Conservation (phyloP, 768 basidiomycete genomes). For the Lyophyllum shimeji region DNA sequence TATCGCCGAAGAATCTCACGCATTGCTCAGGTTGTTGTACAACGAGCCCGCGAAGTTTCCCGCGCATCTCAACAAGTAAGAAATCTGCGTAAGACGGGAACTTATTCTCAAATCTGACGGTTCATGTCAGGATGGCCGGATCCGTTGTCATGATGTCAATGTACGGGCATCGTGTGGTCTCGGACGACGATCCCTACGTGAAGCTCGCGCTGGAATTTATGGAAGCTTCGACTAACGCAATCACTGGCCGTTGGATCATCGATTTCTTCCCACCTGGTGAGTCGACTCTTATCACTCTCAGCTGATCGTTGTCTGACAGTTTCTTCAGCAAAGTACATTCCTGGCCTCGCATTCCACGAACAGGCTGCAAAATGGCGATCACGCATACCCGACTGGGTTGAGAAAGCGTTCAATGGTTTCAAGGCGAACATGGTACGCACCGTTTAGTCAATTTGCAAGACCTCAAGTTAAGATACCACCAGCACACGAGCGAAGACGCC, state of each 20-base stretch:
- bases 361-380: constrained; percentile 16
- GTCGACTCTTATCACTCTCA: background rate
- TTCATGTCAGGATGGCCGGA: constrained; percentile 14
- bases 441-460: background rate
- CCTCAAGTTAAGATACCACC: background rate
- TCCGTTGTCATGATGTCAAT: constrained; percentile 21
- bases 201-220: constrained; percentile 19
- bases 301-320: background rate
- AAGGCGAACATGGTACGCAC: constrained; percentile 15
- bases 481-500: constrained; percentile 17
- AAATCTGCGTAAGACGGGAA: background rate
- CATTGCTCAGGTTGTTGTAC: constrained; percentile 12
- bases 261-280: constrained; percentile 16
- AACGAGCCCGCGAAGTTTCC: constrained; percentile 8
- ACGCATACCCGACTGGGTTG: constrained; percentile 18
- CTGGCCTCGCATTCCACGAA: constrained; percentile 10
- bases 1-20: constrained; percentile 16
- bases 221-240: constrained; percentile 17
- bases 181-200: constrained; percentile 16
- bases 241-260: constrained; percentile 17
- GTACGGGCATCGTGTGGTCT: constrained; percentile 18
- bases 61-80: constrained; percentile 17
- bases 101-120: background rate
- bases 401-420: constrained; percentile 15
- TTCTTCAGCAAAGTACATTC: constrained; percentile 13